Evolutionary conservation across 225 moss, liverwort and hornwort genomes (phyloP), one percentile per base, ranked within the genome.

Genomic region (Bryoerythrophyllum caledonicum): DNA sequence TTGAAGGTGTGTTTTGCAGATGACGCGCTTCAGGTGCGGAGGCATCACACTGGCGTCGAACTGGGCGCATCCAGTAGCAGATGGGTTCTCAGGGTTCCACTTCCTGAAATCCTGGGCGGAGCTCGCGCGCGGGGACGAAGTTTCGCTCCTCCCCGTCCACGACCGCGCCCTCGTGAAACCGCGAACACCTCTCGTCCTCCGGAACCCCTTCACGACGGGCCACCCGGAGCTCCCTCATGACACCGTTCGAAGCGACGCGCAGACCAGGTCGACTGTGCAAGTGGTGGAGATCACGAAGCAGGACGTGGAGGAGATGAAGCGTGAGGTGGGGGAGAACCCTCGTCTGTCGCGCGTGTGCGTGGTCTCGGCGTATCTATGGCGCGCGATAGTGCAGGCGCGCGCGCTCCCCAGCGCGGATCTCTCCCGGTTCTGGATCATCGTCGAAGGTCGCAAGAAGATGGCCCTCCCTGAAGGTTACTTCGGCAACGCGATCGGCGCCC

Each of bases 91-190:
- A 0, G 85, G 85, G 35, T 81, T 87, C 24, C 79, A 87, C 52
- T 87, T 87, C 67, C 62, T 87, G 66, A 79, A 82, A 67, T 81
- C 87, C 19, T 84, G 87, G 87, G 76, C 87, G 2, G 87, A 87
- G 67, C 49, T 87, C 26, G 79, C 79, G 5, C 49, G 81, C 25
- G 87, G 74, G 15, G 37, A 70, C 7, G 52, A 62, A 3, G 3
- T 79, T 0, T 76, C 81, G 3, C 70, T 84, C 13, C 49, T 68
- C 10, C 84, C 84, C 20, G 61, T 65, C 34, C 79, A 81, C 20
- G 38, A 76, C 10, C 87, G 74, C 32, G 48, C 59, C 25, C 67
- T 71, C 1, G 13, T 81, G 14, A 83, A 81, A 17, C 80, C 83
- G 1, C 62, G 82, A 64, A 12, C 74, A 0, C 74, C 80, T 58